These are phyloP conservation scores for Mycena filopes DNA, from an alignment of 768 basidiomycete species.

Conservation along the genomic window DNA sequence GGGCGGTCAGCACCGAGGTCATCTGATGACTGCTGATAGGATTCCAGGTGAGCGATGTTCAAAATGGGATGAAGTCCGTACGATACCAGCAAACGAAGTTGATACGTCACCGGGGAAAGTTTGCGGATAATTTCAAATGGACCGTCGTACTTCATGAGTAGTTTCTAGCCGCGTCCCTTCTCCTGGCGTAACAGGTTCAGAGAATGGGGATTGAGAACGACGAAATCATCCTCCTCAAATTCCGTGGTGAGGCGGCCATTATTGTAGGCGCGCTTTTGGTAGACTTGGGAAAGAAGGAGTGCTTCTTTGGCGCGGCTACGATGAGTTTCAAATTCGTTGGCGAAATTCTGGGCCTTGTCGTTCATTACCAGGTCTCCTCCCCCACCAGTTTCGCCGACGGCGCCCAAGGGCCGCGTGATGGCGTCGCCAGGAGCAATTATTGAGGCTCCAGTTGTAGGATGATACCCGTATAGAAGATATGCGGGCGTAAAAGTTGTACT, in stretches of 20 bases:
- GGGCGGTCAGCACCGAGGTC: no score
- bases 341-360: background rate
- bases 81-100: constrained; percentile 26
- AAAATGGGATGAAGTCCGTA: constrained; percentile 37
- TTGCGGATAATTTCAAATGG: constrained; percentile 38
- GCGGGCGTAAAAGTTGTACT: constrained; percentile 41
- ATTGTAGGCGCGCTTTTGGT: constrained; percentile 28
- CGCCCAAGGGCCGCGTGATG: no score
- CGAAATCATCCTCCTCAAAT: constrained; percentile 36
- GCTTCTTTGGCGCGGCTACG: constrained; percentile 14
- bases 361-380: no score
- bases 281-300: constrained; percentile 23
- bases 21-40: no score
- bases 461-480: constrained; percentile 40
- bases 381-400: no score
- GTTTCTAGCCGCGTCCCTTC: constrained; percentile 37
- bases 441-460: constrained; percentile 31
- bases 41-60: constrained; percentile 38
- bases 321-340: constrained; percentile 4
- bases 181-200: constrained; percentile 27
- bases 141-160: constrained; percentile 31
- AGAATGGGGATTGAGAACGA: constrained; percentile 36
- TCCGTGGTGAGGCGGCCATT: constrained; percentile 14
- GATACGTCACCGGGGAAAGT: constrained; percentile 36
- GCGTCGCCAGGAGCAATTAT: constrained; percentile 10